phyloP scores from a whole-genome alignment of 2,329 filamentous ascomycete genomes.

The Beauveria sp. region DNA sequence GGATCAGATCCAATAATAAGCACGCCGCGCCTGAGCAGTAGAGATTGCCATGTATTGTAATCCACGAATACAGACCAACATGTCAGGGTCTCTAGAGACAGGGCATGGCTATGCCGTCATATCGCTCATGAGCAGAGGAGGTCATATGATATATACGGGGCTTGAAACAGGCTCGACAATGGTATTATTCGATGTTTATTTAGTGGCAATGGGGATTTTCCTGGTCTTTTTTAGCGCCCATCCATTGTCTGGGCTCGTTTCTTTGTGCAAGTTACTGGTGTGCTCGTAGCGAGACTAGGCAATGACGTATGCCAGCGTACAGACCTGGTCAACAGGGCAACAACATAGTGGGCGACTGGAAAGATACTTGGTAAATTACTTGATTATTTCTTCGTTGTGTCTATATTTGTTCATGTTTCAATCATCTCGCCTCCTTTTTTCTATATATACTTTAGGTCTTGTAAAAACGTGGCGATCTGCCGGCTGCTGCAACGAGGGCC shows the following conservation, averaged over 20 bases:
- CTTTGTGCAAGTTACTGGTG: no score
- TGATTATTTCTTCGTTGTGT: no score
- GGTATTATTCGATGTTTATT: no score
- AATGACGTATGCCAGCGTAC: background rate
- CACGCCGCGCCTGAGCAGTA: background rate
- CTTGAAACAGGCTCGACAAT: background rate
- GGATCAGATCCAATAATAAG: background rate
- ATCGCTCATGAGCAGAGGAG: background rate
- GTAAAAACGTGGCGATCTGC: no score
- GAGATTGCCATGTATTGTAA: background rate
- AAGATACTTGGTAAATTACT: no score
- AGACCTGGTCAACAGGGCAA: background rate
- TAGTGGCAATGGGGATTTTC: background rate
- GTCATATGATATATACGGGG: background rate
- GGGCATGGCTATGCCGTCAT: background rate
- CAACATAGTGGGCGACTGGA: background rate
- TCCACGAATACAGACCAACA: no score
- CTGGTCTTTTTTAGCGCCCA: background rate
- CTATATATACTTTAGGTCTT: no score
- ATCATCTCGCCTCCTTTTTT: no score
- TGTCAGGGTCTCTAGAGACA: background rate
- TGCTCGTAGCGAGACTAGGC: background rate
- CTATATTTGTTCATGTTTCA: no score
- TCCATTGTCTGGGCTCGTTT: background rate
- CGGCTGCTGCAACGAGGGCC: no score